phyloP scores from a whole-genome alignment of 2,329 filamentous ascomycete species.

The Gaeumannomyces sp. region DNA sequence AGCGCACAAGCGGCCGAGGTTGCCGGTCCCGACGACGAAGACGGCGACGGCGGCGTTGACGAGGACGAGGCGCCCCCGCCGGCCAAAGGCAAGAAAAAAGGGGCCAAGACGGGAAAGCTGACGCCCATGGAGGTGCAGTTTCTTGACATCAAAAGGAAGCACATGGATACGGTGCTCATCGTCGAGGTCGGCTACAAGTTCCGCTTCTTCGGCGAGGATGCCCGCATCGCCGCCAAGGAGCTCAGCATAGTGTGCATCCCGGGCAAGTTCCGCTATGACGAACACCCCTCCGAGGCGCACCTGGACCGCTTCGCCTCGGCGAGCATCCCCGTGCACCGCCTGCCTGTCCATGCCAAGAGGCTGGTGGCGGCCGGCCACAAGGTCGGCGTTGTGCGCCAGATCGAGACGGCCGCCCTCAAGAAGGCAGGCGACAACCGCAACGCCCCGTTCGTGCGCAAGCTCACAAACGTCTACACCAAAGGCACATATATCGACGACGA shows the following conservation, averaged over 20 bases:
- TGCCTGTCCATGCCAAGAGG: constrained; percentile 90
- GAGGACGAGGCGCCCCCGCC: constrained; percentile 41
- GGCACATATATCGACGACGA: constrained; percentile 90
- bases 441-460: constrained; percentile 81
- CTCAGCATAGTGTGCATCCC: constrained; percentile 95
- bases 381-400: constrained; percentile 87
- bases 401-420: constrained; percentile 93
- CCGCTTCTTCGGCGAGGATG: constrained; percentile 94
- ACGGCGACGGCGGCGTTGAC: constrained; percentile 25
- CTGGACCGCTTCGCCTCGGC: constrained; percentile 88
- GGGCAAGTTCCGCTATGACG: constrained; percentile 89
- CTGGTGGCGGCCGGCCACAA: constrained; percentile 91
- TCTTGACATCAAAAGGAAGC: constrained; percentile 85
- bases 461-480: constrained; percentile 97
- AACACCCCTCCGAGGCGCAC: constrained; percentile 89
- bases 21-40: constrained; percentile 33
- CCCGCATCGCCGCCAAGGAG: constrained; percentile 79
- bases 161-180: constrained; percentile 79
- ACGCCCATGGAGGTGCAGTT: constrained; percentile 94
- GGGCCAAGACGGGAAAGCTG: constrained; percentile 65
- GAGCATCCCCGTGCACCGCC: constrained; percentile 85
- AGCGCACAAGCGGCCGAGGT: constrained; percentile 41
- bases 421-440: constrained; percentile 93
- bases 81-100: constrained; percentile 58
- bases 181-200: constrained; percentile 98